Base-by-base conservation (phyloP, 129 eudicot genomes). In the Centaurea solstitialis region DNA sequence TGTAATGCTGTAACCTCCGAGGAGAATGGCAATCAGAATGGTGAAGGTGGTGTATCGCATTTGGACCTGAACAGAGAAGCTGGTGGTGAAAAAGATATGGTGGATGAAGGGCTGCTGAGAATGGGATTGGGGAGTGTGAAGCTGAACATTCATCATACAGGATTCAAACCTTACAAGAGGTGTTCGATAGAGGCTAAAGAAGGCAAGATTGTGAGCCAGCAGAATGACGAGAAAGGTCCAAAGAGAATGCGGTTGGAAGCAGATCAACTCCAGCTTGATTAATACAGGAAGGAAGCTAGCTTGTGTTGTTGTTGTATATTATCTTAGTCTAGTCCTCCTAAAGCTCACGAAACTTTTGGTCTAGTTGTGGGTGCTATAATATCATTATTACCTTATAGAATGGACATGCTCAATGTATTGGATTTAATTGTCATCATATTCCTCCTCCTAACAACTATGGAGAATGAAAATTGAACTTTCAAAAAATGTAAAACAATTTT, bases 91-190 rank as follows among this genome's bases (percentile, higher is more conserved):
- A 86, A 77, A 65, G 79, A 75, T 33, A 76, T 71, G 26, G 89
- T 80, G 62, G 92, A 80, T 38, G 88, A 83, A 47, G 90, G 84
- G 15, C 65, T 79, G 7, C 82, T 86, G 81, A 66, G 59, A 15
- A 81, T 80, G 76, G 93, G 88, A 72, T 81, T 88, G 59, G 89
- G 88, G 65, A 85, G 74, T 11, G 86, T 70, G 74, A 89, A 92
- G 86, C 81, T 87, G 20, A 86, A 82, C 83, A 75, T 85, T 20
- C 84, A 86, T 18, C 89, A 88, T 78, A 92, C 97, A 66, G 98
- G 98, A 28, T 95, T 95, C 79, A 92, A 90, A 86, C 98, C 99
- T 67, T 92, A 95, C 88, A 92, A 91, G 79, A 87, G 97, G 81
- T 95, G 97, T 86, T 90, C 99, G 22, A 38, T 89, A 61, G 99